A percentile compares a stretch with the other conserved stretches of the same genome.
These are phyloP conservation scores for Pythium monospermum DNA, from an alignment of 352 stramenopile species.

Conservation along the genomic window DNA sequence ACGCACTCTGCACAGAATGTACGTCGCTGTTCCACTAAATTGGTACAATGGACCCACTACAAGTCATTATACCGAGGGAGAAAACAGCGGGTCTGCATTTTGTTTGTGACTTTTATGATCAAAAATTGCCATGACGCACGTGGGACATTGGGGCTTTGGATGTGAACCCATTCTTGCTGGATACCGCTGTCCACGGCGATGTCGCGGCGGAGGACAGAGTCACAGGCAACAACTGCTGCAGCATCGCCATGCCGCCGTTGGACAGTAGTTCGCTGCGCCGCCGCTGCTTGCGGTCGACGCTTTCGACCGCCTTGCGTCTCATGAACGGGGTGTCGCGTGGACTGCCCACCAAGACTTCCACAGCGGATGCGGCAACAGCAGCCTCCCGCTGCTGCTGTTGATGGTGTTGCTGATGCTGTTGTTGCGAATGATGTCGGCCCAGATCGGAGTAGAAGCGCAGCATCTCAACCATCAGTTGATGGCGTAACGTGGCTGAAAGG, in stretches of 20 bases:
- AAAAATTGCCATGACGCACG: conserved; percentile 10
- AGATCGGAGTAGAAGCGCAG: conserved; percentile 48
- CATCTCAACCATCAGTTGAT: conserved; percentile 45
- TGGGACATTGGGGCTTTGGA: conserved; percentile 16
- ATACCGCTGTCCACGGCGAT: neutral
- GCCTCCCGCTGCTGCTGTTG: neutral
- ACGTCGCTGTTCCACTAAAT: conserved; percentile 2
- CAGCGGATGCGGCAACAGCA: conserved; percentile 1
- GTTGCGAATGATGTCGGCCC: conserved; percentile 9
- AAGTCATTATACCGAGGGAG: neutral
- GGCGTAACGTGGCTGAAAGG: conserved; percentile 34
- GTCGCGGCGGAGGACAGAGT: conserved; percentile 1
- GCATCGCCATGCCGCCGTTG: conserved; percentile 34
- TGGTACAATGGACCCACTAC: conserved; percentile 16
- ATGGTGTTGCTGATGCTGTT: neutral
- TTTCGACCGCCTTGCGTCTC: conserved; percentile 57
- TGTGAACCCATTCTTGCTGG: conserved; percentile 14
- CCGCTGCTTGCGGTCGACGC: conserved; percentile 28
- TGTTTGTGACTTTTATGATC: too few relatives aligned
- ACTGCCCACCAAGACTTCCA: conserved; percentile 51
- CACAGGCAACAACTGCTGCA: conserved; percentile 14
- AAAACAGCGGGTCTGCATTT: too few relatives aligned
- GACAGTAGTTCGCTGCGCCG: conserved; percentile 34
- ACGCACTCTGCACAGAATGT: neutral
- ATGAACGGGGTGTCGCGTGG: conserved; percentile 68